Base-by-base conservation (phyloP, 352 stramenopile species). In the Phytophthora tubulina region DNA sequence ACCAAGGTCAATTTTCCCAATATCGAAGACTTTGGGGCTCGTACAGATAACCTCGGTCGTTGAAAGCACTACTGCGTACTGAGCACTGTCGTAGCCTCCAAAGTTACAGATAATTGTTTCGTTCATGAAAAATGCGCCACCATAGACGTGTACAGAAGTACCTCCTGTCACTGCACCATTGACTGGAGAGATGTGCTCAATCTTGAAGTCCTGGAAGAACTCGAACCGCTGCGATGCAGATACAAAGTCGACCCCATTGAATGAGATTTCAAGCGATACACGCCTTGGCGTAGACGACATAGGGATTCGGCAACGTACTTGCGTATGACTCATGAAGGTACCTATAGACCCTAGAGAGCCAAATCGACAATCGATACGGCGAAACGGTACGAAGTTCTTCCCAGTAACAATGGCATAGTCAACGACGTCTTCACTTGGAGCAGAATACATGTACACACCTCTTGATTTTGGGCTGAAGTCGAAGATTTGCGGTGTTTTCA, bases 221-320 rank as follows among this genome's bases (percentile, higher is more conserved):
- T 82, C 73, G 55, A 84, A 92, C 0, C 31, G 17, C 2, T 63
- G 30, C 4, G 41, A 41, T 49, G 73, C 69, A 7, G 72, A 44
- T 1, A 86, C 49, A 51, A 88, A 93, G 44, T 95, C 85, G 1
- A 82, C 70, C 2, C 70, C 67, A 64, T 97, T 94, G 46, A 96
- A 92, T 0, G 84, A 92, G 11, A 97, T 54, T 0, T 72, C 57
- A 44, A 92, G 17, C 1, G 63, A 17, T 9, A 81, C 73, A 4
- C 45, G 50, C n/a, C 62, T 72, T 7, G 72, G 52, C 1, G 74
- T 57, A 14, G 48, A 35, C 0, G 75, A 75, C 0, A 46, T 31
- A 13, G 86, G 86, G 8, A 93, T 78, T 2, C 70, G 59, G 32
- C 85, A 93, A 9, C 67, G 79, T 3, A 91, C 11, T 31, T 63